Conservation (phyloP, 2,329 filamentous ascomycete genomes). For the Nectriaceae sp. region DNA sequence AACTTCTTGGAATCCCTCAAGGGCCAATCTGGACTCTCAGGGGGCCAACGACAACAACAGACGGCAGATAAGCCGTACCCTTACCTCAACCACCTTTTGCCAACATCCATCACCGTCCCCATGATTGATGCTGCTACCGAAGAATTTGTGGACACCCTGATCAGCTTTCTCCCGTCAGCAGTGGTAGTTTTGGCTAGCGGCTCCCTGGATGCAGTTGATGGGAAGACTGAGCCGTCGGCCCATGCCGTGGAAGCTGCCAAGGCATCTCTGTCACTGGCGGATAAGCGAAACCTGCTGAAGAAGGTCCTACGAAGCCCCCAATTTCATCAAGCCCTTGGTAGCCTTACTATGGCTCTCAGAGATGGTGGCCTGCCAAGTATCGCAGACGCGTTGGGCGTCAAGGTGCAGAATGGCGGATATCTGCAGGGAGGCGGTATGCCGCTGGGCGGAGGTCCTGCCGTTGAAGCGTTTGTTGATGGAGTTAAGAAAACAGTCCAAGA, state of each 20-base stretch:
- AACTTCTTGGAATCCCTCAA: slow-evolving; percentile 86
- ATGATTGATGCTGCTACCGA: slow-evolving; percentile 68
- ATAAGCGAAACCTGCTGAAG: slow-evolving; percentile 80
- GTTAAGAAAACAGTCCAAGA: slow-evolving; percentile 78
- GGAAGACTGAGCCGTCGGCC: slow-evolving; percentile 65
- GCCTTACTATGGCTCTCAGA: slow-evolving; percentile 81
- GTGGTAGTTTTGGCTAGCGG: slow-evolving; percentile 77
- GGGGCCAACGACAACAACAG: slow-evolving; percentile 36
- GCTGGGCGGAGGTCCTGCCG: slow-evolving; percentile 82
- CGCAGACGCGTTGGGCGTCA: slow-evolving; percentile 79
- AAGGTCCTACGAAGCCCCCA: slow-evolving; percentile 88
- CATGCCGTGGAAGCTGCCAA: slow-evolving; percentile 73
- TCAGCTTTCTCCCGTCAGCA: slow-evolving; percentile 76
- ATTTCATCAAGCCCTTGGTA: slow-evolving; percentile 82
- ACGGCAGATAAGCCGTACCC: slow-evolving; percentile 67
- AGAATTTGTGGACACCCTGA: slow-evolving; percentile 70
- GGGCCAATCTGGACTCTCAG: slow-evolving; percentile 48
- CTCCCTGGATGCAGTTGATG: slow-evolving; percentile 53
- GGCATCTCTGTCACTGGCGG: slow-evolving; percentile 67
- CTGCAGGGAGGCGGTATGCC: slow-evolving; percentile 78
- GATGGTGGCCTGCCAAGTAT: slow-evolving; percentile 91
- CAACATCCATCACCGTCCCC: slow-evolving; percentile 75
- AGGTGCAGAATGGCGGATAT: slow-evolving; percentile 82
- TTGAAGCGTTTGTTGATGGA: slow-evolving; percentile 89
- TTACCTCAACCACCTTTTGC: slow-evolving; percentile 82